Percentiles rank a stretch among this genome's conserved stretches.
phyloP scores from a whole-genome alignment of 257 asterid species.

The Nicotiana noctiflora region DNA sequence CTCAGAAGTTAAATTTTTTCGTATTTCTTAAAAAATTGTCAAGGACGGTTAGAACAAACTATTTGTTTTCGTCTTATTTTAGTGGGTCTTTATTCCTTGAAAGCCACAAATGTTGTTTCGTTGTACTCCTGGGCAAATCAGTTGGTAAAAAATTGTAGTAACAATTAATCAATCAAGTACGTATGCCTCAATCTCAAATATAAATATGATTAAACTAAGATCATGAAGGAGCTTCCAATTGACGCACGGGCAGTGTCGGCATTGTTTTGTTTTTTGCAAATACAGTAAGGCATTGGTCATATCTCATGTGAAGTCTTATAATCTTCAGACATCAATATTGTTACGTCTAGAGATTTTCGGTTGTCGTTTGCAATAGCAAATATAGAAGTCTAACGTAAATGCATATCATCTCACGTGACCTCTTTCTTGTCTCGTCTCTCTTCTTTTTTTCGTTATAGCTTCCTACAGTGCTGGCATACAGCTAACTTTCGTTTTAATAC shows the following conservation, averaged over 20 bases:
- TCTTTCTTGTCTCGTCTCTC: neutral
- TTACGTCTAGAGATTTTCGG: neutral
- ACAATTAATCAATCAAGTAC: too few relatives aligned
- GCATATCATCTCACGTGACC: neutral
- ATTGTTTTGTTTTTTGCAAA: neutral
- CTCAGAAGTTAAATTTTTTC: too few relatives aligned
- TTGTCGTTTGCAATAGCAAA: neutral
- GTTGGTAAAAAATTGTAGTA: too few relatives aligned
- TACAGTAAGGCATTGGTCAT: neutral
- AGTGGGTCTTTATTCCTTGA: too few relatives aligned
- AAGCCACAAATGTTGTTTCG: too few relatives aligned
- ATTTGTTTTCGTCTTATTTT: too few relatives aligned
- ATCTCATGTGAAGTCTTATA: neutral
- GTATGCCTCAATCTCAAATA: too few relatives aligned
- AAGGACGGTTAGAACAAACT: too few relatives aligned
- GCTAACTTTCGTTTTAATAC: neutral
- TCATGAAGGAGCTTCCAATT: neutral
- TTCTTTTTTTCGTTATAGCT: neutral
- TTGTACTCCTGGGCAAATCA: too few relatives aligned
- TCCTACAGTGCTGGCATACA: neutral
- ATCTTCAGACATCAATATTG: neutral
- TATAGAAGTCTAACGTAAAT: neutral
- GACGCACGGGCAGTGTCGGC: conserved; percentile 4
- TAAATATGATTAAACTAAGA: neutral
- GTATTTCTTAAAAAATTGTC: too few relatives aligned